These are phyloP conservation scores for Neocucurbitaria cava DNA, from an alignment of 2,329 filamentous ascomycete genomes.

Conservation along the genomic window DNA sequence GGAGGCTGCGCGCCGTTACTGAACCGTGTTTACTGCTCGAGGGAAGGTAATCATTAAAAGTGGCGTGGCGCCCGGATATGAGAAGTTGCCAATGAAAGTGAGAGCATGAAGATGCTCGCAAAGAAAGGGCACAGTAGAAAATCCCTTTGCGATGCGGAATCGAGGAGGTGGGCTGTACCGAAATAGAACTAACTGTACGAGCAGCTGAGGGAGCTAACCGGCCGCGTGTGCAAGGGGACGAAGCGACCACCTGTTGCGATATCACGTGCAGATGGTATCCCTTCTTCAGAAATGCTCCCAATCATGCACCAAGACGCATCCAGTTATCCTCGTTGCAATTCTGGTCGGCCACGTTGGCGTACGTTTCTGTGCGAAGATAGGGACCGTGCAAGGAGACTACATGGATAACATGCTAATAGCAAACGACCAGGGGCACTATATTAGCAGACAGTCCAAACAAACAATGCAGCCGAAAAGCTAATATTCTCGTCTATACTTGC, in stretches of 20 bases:
- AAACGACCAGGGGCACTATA: slow-evolving; percentile 10
- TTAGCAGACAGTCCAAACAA: slow-evolving; percentile 1
- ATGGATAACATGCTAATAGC: neutral
- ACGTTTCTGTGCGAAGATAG: neutral
- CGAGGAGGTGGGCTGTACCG: slow-evolving; percentile 30
- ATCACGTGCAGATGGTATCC: slow-evolving; percentile 9
- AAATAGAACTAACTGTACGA: slow-evolving; percentile 37
- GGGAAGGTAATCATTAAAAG: slow-evolving; percentile 20
- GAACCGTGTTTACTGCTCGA: neutral
- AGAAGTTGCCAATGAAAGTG: slow-evolving; percentile 14
- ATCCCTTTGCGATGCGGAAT: slow-evolving; percentile 31
- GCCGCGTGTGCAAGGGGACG: slow-evolving; percentile 18
- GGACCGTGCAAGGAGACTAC: neutral
- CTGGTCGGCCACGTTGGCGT: neutral
- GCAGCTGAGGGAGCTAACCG: slow-evolving; percentile 24
- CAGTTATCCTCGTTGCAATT: neutral
- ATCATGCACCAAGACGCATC: neutral
- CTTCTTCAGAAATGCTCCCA: neutral
- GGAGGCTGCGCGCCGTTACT: slow-evolving; percentile 9
- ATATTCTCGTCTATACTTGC: slow-evolving; percentile 11
- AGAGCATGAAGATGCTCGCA: slow-evolving; percentile 18
- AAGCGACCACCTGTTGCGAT: slow-evolving; percentile 21
- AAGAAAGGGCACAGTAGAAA: slow-evolving; percentile 19
- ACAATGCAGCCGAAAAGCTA: slow-evolving; percentile 8
- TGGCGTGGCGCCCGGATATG: slow-evolving; percentile 17